Base-by-base conservation (phyloP, 1,139 yeast species). In the Protomyces inouyei region DNA sequence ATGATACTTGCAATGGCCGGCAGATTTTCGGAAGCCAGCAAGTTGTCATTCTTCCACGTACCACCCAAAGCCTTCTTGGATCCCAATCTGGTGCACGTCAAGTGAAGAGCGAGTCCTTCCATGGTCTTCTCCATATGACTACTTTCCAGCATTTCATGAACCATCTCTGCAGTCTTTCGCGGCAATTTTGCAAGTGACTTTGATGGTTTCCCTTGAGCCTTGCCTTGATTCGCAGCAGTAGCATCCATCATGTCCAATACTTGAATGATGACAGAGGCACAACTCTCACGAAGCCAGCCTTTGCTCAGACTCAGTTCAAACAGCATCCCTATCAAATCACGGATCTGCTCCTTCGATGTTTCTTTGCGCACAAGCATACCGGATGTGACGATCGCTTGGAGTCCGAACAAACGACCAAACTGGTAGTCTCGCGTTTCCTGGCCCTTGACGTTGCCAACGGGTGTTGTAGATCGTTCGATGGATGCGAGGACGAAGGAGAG, bases 201-300 rank as follows among this genome's bases (percentile, higher is more conserved):
- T 16, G 21, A 18, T 21, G 28, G 48, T 14, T 43, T 43, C 8
- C 21, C n/a, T 25, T 75, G 74, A 46, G 82, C 81, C 69, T 85
- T 82, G 5, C 79, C 76, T 14, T 55, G 43, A 14, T 37, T 37
- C 8, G 61, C 18, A 21, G 37, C 32, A 18, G 60, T 18, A 23
- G 18, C 35, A n/a, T 72, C 65, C 14, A 79, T 69, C 48, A 74
- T 71, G 32, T 73, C 70, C 6, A 83, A 67, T 10, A 87, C 79
- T 64, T 83, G 85, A 69, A 83, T 83, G 60, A 92, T 77, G 0
- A 95, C 86, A 72, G 81, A 88, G 69, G 88, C 79, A 53, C 91
- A 81, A 3, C 95, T 84, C 75, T 92, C 97, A 67, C 96, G 79
- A 55, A 92, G 81, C 98, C 98, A 92, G 2, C 90, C 82, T 74